Evolutionary conservation across 2,329 filamentous ascomycete species (phyloP).

Genomic region (Trichoderma gracile): DNA sequence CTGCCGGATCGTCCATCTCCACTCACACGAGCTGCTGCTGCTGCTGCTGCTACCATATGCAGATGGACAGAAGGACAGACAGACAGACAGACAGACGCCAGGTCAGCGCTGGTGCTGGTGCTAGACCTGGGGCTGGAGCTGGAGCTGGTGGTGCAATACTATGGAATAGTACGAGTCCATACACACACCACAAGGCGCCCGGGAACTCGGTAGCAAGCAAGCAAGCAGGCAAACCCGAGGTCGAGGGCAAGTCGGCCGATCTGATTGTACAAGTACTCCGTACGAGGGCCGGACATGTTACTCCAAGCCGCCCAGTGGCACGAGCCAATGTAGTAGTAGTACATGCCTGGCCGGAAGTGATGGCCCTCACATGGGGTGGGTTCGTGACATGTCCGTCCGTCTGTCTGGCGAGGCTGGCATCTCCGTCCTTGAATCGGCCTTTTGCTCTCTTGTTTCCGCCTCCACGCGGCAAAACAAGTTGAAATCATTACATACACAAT

Average conservation of each 20-base stretch:
- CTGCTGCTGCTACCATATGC: too few species aligned
- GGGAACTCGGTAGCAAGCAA: constrained; percentile 7
- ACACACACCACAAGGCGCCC: background rate
- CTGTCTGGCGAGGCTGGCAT: background rate
- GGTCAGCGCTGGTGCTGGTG: too few species aligned
- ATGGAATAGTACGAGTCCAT: background rate
- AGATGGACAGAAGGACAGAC: too few species aligned
- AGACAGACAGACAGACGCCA: background rate
- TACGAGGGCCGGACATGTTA: too few species aligned
- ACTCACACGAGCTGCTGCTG: constrained; percentile 2
- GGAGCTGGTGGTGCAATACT: background rate
- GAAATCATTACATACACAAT: background rate
- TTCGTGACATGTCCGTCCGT: background rate
- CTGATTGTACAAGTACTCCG: too few species aligned
- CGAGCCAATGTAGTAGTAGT: too few species aligned
- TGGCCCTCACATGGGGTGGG: too few species aligned
- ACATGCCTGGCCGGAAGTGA: too few species aligned
- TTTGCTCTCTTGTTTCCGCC: background rate
- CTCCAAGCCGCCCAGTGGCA: too few species aligned
- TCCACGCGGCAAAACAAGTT: background rate
- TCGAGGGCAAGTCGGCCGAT: background rate
- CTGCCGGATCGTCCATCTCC: constrained; percentile 21
- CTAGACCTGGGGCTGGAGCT: too few species aligned
- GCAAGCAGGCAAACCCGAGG: background rate
- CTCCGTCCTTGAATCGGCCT: background rate